Evolutionary conservation across 2,329 filamentous ascomycete species (phyloP).

Genomic region (Cordyceps cateniannulata): DNA sequence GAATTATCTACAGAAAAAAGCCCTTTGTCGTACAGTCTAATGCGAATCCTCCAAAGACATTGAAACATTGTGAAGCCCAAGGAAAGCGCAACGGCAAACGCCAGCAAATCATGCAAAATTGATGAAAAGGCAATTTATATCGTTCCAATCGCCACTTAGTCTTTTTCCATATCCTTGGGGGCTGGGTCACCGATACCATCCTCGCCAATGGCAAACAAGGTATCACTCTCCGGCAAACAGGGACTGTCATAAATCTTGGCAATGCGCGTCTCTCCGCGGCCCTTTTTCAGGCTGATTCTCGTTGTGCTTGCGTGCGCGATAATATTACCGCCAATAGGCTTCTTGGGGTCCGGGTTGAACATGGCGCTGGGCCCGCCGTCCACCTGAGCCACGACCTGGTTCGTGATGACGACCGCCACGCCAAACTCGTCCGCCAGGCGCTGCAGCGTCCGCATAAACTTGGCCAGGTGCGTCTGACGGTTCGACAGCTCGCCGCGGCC

Average conservation of each 20-base stretch:
- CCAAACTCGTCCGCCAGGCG: constrained; percentile 78
- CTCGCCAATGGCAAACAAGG: constrained; percentile 93
- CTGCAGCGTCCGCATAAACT: constrained; percentile 81
- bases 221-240: constrained; percentile 93
- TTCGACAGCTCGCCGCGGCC: constrained; percentile 96
- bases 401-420: constrained; percentile 97
- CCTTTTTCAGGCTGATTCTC: constrained; percentile 90
- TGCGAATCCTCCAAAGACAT: background rate
- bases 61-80: background rate
- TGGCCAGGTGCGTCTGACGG: constrained; percentile 80
- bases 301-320: constrained; percentile 97
- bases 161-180: constrained; percentile 92
- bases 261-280: constrained; percentile 87
- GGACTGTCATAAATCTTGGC: constrained; percentile 99
- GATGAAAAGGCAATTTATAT: constrained; percentile 17
- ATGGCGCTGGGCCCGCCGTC: constrained; percentile 93
- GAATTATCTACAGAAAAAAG: background rate
- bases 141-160: constrained; percentile 32
- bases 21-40: background rate
- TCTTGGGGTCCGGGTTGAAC: constrained; percentile 99
- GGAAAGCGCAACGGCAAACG: constrained; percentile 20
- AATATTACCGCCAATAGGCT: constrained; percentile 97
- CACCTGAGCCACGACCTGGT: constrained; percentile 97
- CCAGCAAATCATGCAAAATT: constrained; percentile 24
- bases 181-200: constrained; percentile 94